Conservation (phyloP, 148 eudicot species). For the Rhododendron ovatum region DNA sequence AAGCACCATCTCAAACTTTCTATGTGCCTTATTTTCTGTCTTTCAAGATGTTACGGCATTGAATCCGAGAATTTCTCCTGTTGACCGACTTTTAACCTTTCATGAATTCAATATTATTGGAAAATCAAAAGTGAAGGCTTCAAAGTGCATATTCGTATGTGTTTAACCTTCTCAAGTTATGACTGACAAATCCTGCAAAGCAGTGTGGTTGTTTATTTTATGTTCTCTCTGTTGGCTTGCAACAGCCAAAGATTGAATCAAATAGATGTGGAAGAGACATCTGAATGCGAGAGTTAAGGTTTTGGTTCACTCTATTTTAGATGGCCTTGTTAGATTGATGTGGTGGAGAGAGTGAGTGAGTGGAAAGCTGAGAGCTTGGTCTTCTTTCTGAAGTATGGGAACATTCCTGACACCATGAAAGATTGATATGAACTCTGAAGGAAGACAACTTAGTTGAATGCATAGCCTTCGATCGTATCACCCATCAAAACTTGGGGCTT, state of each 20-base stretch:
- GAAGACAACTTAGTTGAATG: too few relatives aligned
- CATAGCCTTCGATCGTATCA: neutral
- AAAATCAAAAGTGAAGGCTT: neutral
- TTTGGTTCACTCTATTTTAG: neutral
- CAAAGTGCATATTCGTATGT: neutral
- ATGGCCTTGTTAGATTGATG: neutral
- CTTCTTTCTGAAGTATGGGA: neutral
- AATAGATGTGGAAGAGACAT: neutral
- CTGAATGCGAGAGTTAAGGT: neutral
- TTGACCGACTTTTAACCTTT: neutral
- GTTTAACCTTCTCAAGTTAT: neutral
- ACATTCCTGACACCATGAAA: neutral
- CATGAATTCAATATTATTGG: neutral
- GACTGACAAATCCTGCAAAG: neutral
- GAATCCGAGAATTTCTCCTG: neutral
- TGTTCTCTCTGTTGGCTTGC: neutral
- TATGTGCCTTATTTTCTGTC: neutral
- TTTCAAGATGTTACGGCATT: neutral
- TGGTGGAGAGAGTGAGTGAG: neutral
- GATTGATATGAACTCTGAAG: neutral
- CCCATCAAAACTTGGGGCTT: neutral
- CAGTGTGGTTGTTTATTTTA: neutral
- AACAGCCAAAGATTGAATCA: neutral
- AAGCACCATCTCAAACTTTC: constrained; percentile 26
- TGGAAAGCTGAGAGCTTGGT: neutral